Percentiles rank a stretch among this genome's conserved stretches.
These are phyloP conservation scores for Annulohypoxylon truncatum DNA, from an alignment of 2,329 filamentous ascomycete species.

Conservation along the genomic window DNA sequence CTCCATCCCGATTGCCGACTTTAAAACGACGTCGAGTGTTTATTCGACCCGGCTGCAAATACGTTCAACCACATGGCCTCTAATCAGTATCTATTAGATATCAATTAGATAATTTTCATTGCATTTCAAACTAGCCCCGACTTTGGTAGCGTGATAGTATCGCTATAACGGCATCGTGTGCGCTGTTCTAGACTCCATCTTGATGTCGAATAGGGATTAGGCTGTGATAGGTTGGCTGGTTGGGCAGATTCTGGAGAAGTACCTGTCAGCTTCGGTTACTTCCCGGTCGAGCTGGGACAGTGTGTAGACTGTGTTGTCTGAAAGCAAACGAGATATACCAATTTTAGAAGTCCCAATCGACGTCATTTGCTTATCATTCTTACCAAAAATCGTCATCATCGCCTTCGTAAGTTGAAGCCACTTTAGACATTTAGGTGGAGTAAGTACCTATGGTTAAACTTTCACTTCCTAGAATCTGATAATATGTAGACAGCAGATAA, in stretches of 20 bases:
- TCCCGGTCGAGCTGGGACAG: slow-evolving; percentile 14
- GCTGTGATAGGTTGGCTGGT: slow-evolving; percentile 17
- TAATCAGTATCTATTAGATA: slow-evolving; percentile 29
- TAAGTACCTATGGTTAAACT: not conserved
- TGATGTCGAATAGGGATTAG: slow-evolving; percentile 25
- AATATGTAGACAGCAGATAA: not conserved
- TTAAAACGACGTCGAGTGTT: slow-evolving; percentile 8
- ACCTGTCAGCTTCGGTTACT: slow-evolving; percentile 20
- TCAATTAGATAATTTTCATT: slow-evolving; percentile 34
- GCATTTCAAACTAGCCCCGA: slow-evolving; percentile 21
- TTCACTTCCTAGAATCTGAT: slow-evolving; percentile 14
- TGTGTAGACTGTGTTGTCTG: slow-evolving; percentile 12
- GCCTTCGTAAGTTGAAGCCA: slow-evolving; percentile 11
- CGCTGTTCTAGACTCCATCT: slow-evolving; percentile 32
- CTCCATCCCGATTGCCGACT: slow-evolving; percentile 32
- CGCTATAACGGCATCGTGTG: slow-evolving; percentile 17
- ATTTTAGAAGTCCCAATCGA: slow-evolving; percentile 23
- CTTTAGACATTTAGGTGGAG: not conserved
- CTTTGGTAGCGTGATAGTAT: slow-evolving; percentile 30
- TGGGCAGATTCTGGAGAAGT: slow-evolving; percentile 15
- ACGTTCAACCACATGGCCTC: slow-evolving; percentile 10
- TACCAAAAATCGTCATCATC: slow-evolving; percentile 15
- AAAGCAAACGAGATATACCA: slow-evolving; percentile 10
- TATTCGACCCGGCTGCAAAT: slow-evolving; percentile 4
- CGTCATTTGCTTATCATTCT: slow-evolving; percentile 28